Evolutionary conservation across 2,329 filamentous ascomycete species (phyloP), one percentile per base, ranked within the genome.

Genomic region (Diatrype stigma): DNA sequence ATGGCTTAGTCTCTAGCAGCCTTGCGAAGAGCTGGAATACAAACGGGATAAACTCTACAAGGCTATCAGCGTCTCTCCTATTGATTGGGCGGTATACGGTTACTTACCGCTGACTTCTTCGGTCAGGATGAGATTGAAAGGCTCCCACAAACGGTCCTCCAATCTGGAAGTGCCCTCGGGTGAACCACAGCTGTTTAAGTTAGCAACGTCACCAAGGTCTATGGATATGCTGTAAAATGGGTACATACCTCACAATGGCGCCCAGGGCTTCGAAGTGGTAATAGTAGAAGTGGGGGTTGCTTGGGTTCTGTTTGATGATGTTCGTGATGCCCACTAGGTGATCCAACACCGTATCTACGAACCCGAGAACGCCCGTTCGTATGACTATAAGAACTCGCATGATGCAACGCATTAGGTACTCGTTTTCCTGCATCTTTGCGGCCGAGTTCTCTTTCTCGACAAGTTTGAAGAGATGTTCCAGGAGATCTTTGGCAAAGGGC

Each of bases 261-360:
- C 94, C 94, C 44, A 99, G 75, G 3, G 90, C 89, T 73, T 99
- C 94, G 56, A 99, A 99, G 67, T 96, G 90, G 70, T 93, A 99
- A 75, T 99, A 99, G 73, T 96, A 96, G 74, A 99, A 99, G 12
- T 90, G 84, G 2, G 94, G 94, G 70, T 99, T 99, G 74, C 92
- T 96, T 0, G 94, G 94, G 70, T 99, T 99, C 60, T 87, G 82
- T 65, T 91, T 87, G 70, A 97, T 97, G 59, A 96, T 86, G 63
- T 88, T 87, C 46, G 92, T 96, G 62, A 99, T 96, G 54, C 81
- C 86, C 64, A 96, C 84, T 52, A 99, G 81, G 67, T 95, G 91
- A 48, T 83, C 81, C 48, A 97, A 74, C n/a, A 96, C 83, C 58
- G 80, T 81, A 60, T 96, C 90, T 6, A 87, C 78, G 46, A 94